A percentile compares a stretch with the other conserved stretches of the same genome.
phyloP scores from a whole-genome alignment of 2,329 filamentous ascomycete genomes.

The Coniochaeta ligniaria region DNA sequence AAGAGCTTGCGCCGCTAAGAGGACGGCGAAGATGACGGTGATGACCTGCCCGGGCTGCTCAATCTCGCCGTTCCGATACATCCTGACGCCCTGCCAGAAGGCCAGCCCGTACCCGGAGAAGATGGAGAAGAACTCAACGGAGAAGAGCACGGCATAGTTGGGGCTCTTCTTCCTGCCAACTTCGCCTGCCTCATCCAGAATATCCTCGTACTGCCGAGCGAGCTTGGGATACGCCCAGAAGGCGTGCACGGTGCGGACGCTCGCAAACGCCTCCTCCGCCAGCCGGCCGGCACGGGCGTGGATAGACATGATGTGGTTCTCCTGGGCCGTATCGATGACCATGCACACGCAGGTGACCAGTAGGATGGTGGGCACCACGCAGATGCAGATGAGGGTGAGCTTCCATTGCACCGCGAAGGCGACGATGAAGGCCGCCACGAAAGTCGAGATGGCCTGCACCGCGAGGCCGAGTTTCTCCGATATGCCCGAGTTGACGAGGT shows the following conservation, averaged over 20 bases:
- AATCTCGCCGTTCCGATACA: constrained; percentile 37
- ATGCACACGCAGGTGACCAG: constrained; percentile 30
- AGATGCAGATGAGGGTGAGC: constrained; percentile 32
- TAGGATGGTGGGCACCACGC: constrained; percentile 36
- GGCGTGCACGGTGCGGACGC: constrained; percentile 41
- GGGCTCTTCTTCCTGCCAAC: constrained; percentile 37
- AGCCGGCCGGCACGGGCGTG: constrained; percentile 27
- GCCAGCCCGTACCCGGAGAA: constrained; percentile 39
- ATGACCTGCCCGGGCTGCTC: constrained; percentile 34
- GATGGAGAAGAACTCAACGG: constrained; percentile 38
- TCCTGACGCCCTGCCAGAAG: constrained; percentile 44
- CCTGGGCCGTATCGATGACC: constrained; percentile 30
- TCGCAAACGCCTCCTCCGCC: constrained; percentile 41
- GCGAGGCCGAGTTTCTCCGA: constrained; percentile 26
- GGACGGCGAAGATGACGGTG: constrained; percentile 38
- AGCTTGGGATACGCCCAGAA: constrained; percentile 41
- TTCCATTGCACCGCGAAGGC: constrained; percentile 30
- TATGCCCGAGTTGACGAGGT: constrained; percentile 24
- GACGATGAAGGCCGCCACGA: constrained; percentile 26
- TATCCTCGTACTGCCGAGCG: constrained; percentile 29
- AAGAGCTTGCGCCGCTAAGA: constrained; percentile 36
- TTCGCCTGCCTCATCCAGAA: constrained; percentile 30
- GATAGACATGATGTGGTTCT: constrained; percentile 34
- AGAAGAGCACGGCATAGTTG: constrained; percentile 34
- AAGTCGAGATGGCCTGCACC: constrained; percentile 23